Evolutionary conservation across 2,329 filamentous ascomycete genomes (phyloP).

Genomic region (Aspergillus terreus): DNA sequence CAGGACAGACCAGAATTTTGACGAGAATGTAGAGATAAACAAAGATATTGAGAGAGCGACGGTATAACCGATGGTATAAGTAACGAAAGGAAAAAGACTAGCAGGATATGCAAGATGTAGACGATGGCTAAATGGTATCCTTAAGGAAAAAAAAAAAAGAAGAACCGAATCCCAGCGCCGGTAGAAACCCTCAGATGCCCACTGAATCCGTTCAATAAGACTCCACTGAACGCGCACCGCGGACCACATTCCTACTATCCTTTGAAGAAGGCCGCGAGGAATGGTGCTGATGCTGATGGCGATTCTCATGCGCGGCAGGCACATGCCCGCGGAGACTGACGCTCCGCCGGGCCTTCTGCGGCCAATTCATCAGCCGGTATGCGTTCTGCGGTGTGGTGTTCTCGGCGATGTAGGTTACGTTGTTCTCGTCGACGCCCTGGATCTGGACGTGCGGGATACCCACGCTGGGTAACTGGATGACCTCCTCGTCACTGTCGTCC

Average conservation of each 20-base stretch:
- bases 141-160: neutral
- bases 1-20: neutral
- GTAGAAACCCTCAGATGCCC: neutral
- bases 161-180: neutral
- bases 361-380: conserved; percentile 30
- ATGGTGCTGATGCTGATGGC: neutral
- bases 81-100: neutral
- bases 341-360: conserved; percentile 16
- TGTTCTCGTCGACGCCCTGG: conserved; percentile 32
- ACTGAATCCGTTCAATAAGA: conserved; percentile 16
- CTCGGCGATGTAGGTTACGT: conserved; percentile 29
- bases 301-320: neutral
- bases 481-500: conserved; percentile 32
- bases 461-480: conserved; percentile 32
- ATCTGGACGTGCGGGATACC: conserved; percentile 24
- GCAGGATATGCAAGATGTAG: neutral
- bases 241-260: conserved; percentile 8
- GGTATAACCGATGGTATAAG: neutral
- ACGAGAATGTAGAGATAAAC: neutral
- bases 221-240: conserved; percentile 22
- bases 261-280: neutral
- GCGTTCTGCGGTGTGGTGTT: conserved; percentile 23
- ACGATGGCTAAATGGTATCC: neutral
- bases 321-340: conserved; percentile 3
- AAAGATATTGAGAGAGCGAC: neutral